Percentiles rank a stretch among this genome's conserved stretches.
phyloP scores from a whole-genome alignment of 306 rosid species.

The Sesbania bispinosa region DNA sequence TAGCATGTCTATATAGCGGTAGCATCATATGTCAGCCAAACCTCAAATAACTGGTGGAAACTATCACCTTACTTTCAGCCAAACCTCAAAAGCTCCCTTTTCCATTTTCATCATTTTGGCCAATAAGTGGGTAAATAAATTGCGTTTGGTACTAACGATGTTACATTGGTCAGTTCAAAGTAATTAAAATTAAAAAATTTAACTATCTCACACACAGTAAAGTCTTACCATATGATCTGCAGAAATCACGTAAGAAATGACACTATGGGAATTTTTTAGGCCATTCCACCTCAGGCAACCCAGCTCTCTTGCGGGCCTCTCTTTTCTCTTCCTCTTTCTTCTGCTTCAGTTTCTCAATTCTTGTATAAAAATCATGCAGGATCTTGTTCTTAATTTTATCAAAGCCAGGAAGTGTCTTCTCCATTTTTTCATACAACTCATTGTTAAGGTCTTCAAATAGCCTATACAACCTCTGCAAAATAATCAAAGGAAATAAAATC shows the following conservation, averaged over 20 bases:
- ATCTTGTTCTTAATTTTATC: constrained; percentile 35
- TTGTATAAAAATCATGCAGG: background rate
- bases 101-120: constrained; percentile 10
- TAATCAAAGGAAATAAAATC: constrained; percentile 22
- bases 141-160: background rate
- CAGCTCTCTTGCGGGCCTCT: constrained; percentile 32
- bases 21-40: background rate
- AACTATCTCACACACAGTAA: background rate
- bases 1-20: background rate
- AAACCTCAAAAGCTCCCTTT: background rate
- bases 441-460: constrained; percentile 19
- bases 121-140: constrained; percentile 10
- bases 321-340: constrained; percentile 33
- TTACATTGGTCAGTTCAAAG: constrained; percentile 14
- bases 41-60: constrained; percentile 4
- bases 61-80: background rate
- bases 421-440: constrained; percentile 22
- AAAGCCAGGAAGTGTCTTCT: constrained; percentile 54
- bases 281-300: background rate
- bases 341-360: constrained; percentile 25
- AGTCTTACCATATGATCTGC: constrained; percentile 15
- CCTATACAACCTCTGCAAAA: constrained; percentile 47
- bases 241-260: constrained; percentile 13
- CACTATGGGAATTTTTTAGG: background rate
- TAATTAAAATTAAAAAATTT: background rate